Base-by-base conservation (phyloP, 2,329 filamentous ascomycete species). In the Alternaria sp. region DNA sequence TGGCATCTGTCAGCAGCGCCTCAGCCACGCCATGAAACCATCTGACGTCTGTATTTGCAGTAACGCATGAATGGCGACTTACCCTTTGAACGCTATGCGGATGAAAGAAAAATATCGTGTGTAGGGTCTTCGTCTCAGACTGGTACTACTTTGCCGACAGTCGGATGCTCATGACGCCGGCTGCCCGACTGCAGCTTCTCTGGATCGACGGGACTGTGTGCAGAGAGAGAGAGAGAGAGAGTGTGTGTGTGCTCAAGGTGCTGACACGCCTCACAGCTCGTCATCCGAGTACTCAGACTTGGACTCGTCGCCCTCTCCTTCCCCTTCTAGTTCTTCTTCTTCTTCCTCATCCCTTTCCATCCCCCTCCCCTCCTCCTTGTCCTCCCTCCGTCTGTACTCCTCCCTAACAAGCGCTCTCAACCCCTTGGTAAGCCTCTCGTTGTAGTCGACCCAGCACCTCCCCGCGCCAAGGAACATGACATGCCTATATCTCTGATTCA, bases 361-460 rank as follows among this genome's bases (percentile, higher is more conserved):
- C 18, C 20, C 55, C 34, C 8, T 9, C 9, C 9, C 27, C 10
- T 49, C 50, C 14, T 49, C 65, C 58, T 76, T 75, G 55, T 80
- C 80, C 57, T 82, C 82, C 69, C 82, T 85, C 69, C 82, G 85
- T 78, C 79, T 79, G 64, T 81, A 82, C 74, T 93, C 91, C 52
- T 83, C 82, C 71, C 90, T 85, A 74, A 87, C 84, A 3, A 94
- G 82, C 9, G 83, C 82, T 56, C 87, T 85, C 79, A 95, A 92
- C 8, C 88, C 85, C 62, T 84, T 82, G 76, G 87, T 86, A 12
- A 94, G 78, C 51, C 90, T 83, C 34, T 86, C 84, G 78, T 96
- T 91, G 73, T 90, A 88, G 53, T 90, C 87, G 22, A 90, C 90
- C 81, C 93, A 89, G 59, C 86, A 85, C 67, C 88, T 86, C 0